Evolutionary conservation across 164 flowering plant species (phyloP), one percentile per base, ranked within the genome.

Genomic region (Chimonanthus praecox): DNA sequence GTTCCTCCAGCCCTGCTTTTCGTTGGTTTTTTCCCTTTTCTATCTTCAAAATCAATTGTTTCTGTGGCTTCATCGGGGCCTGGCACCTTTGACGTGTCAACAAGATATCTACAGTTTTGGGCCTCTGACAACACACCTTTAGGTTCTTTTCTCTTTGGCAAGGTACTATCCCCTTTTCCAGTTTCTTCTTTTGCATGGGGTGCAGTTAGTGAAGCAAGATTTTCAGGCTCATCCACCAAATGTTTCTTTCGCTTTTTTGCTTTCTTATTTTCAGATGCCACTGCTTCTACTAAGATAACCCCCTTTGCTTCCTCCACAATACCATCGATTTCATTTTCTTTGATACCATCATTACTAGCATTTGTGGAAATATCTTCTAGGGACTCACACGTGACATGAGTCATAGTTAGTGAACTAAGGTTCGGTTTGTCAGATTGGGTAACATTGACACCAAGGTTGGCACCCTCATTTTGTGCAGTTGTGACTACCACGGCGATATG

Each of bases 1-100:
- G 72, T 70, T 54, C 58, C 78, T 54, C 74, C 71, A 51, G 58
- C 73, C 77, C 78, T 75, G 2, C 63, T 47, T 73, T 77, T 84
- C 73, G 73, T 84, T 21, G 78, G 65, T 76, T 81, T 86, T 73
- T 69, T 81, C 54, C 20, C 80, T 73, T 69, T 77, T 54, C 75
- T 84, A 65, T 77, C 78, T 60, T 73, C 66, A 67, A 80, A 58
- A 47, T 76, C 78, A 13, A 3, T 48, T 43, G 73, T 64, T 47
- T 72, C 83, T 15, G 20, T 63, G 75, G 47, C 63, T n/a, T 50
- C 76, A 68, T 66, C 46, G 50, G 63, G 71, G 43, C 82, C 76
- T 47, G 69, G 48, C 49, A 80, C 43, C 47, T 73, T 78, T 49
- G 78, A 47, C 16, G 80, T 60, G 64, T 43, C 73, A 70, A 15